Evolutionary conservation across 257 asterid genomes (phyloP).

Genomic region (Rhazya stricta): DNA sequence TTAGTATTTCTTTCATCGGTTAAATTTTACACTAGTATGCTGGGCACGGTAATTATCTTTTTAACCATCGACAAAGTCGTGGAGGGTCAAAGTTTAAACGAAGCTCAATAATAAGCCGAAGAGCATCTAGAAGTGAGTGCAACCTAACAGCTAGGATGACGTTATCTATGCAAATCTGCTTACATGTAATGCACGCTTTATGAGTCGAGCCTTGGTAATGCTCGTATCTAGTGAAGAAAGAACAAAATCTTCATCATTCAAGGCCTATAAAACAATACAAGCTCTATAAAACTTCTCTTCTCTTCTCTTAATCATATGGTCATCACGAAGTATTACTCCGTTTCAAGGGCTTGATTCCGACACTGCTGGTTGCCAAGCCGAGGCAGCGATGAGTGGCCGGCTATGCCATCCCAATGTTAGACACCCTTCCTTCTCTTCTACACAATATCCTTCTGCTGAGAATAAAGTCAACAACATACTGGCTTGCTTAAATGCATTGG

Average conservation of each 20-base stretch:
- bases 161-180: background rate
- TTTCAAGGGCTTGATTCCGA: background rate
- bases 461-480: conserved; percentile 25
- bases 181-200: too few relatives aligned
- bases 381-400: conserved; percentile 30
- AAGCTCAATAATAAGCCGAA: background rate
- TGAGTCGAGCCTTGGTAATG: too few relatives aligned
- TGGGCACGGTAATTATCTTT: too few relatives aligned
- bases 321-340: too few relatives aligned
- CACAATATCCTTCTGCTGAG: conserved; percentile 29
- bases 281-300: too few relatives aligned
- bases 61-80: too few relatives aligned
- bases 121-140: conserved; percentile 3
- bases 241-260: too few relatives aligned
- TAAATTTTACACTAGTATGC: too few relatives aligned
- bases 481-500: conserved; percentile 32
- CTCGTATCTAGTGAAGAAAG: too few relatives aligned
- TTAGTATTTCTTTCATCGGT: background rate
- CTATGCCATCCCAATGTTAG: conserved; percentile 33
- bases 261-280: too few relatives aligned
- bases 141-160: conserved; percentile 13
- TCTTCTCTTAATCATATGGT: too few relatives aligned
- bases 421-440: conserved; percentile 30
- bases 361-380: conserved; percentile 28
- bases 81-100: background rate